phyloP scores from a whole-genome alignment of 164 flowering plant genomes.

The Chimonanthus praecox region DNA sequence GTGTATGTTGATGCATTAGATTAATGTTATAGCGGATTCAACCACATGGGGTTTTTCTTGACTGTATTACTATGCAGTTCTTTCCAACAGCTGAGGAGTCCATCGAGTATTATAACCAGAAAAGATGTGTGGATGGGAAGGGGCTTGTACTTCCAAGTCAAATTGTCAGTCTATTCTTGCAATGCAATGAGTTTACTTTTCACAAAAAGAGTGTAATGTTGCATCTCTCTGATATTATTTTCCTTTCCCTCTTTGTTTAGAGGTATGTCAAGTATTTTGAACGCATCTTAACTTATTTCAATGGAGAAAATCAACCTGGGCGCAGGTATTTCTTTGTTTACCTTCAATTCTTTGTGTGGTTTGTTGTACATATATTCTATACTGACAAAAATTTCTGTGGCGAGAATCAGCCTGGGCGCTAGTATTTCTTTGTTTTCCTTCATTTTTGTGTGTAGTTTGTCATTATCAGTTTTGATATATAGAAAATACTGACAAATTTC shows the following conservation, averaged over 20 bases:
- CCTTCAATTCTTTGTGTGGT: not conserved
- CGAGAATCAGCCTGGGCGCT: constrained; percentile 86
- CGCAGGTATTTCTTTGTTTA: constrained; percentile 52
- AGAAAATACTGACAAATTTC: not conserved
- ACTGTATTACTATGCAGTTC: constrained; percentile 47
- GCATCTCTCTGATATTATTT: constrained; percentile 9
- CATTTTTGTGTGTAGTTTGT: too few relatives aligned
- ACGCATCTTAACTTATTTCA: constrained; percentile 73
- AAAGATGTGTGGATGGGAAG: constrained; percentile 92
- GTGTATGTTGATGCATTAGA: not conserved
- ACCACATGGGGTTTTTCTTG: not conserved
- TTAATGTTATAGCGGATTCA: not conserved
- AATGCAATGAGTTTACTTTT: not conserved
- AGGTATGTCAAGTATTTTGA: constrained; percentile 98
- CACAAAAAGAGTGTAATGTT: not conserved
- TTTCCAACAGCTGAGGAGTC: constrained; percentile 99
- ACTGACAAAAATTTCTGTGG: constrained; percentile 55
- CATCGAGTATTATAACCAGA: constrained; percentile 93
- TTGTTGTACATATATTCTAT: too few relatives aligned
- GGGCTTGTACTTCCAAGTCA: constrained; percentile 98
- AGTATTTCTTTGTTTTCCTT: constrained; percentile 33
- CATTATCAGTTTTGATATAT: too few relatives aligned
- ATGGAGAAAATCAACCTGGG: constrained; percentile 89
- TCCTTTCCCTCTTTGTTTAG: constrained; percentile 30
- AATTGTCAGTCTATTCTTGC: constrained; percentile 59